Conservation (phyloP, 177 flowering plant species). For the Vitis hybrid region DNA sequence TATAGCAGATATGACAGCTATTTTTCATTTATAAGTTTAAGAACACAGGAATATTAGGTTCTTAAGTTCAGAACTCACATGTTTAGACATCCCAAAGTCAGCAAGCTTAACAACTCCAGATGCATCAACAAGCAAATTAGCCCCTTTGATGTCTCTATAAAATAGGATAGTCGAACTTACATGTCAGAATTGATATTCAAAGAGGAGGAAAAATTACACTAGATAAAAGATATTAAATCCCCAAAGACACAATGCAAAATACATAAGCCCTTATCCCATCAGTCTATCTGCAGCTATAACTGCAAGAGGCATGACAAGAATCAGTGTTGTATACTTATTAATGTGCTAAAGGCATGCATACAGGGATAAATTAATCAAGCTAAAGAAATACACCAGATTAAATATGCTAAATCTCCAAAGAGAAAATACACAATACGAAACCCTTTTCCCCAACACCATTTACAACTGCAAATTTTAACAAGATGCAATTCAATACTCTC, state of each 20-base stretch:
- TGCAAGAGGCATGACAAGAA: no score
- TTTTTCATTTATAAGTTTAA: neutral
- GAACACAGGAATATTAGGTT: neutral
- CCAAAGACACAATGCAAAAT: neutral
- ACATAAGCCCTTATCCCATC: neutral
- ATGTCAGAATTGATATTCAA: neutral
- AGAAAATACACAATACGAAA: no score
- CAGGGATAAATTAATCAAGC: no score
- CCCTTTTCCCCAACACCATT: neutral
- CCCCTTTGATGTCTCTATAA: slow-evolving; percentile 93
- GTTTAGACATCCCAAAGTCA: slow-evolving; percentile 98
- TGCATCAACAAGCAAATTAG: slow-evolving; percentile 94
- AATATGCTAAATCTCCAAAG: no score
- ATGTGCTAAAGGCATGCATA: no score
- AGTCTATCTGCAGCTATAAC: neutral
- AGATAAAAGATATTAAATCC: neutral
- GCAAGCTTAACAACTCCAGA: slow-evolving; percentile 97
- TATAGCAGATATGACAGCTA: neutral
- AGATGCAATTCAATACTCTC: neutral
- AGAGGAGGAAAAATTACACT: neutral
- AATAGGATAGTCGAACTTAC: neutral
- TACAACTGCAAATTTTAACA: neutral
- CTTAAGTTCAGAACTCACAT: slow-evolving; percentile 51
- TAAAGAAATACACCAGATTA: no score
- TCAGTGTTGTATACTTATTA: no score